Percentiles rank a stretch among this genome's conserved stretches.
Conservation (phyloP, 176 grass and related monocot genomes). For the Eragrostis nindensis region DNA sequence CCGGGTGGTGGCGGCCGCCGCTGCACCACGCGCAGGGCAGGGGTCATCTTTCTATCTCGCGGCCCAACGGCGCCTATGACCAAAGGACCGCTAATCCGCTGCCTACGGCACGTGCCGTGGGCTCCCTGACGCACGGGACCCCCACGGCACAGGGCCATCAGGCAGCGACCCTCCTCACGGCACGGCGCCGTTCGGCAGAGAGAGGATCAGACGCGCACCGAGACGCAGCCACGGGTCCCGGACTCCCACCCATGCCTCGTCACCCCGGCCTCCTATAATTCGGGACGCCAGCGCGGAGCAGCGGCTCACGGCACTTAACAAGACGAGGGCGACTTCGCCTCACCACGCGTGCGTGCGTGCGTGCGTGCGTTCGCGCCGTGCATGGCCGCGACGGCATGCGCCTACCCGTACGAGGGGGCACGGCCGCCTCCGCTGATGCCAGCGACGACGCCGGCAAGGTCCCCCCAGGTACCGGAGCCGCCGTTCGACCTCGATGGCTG, state of each 20-base stretch:
- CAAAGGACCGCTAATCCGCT: no score
- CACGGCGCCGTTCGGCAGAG: no score
- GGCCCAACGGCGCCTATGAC: background rate
- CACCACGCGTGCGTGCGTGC: background rate
- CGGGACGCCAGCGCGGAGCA: background rate
- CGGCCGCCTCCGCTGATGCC: background rate
- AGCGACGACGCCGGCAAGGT: background rate
- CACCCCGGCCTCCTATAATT: slow-evolving; percentile 19
- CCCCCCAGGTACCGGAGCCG: background rate
- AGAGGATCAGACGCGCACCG: no score
- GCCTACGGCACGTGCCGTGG: no score
- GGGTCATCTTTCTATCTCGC: no score
- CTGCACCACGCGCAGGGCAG: slow-evolving; percentile 16
- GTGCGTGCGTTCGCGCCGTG: background rate
- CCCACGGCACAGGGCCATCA: no score
- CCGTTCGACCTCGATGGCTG: background rate
- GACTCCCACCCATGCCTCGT: background rate
- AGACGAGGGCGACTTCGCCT: slow-evolving; percentile 31
- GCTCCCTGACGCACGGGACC: no score
- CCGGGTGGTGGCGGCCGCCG: background rate
- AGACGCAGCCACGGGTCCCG: slow-evolving; percentile 38
- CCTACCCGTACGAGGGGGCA: slow-evolving; percentile 9
- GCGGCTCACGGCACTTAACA: background rate
- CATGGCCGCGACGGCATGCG: slow-evolving; percentile 48
- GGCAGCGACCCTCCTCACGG: no score